These are phyloP conservation scores for Hebeloma cylindrosporum DNA, from an alignment of 768 basidiomycete species.

Conservation along the genomic window DNA sequence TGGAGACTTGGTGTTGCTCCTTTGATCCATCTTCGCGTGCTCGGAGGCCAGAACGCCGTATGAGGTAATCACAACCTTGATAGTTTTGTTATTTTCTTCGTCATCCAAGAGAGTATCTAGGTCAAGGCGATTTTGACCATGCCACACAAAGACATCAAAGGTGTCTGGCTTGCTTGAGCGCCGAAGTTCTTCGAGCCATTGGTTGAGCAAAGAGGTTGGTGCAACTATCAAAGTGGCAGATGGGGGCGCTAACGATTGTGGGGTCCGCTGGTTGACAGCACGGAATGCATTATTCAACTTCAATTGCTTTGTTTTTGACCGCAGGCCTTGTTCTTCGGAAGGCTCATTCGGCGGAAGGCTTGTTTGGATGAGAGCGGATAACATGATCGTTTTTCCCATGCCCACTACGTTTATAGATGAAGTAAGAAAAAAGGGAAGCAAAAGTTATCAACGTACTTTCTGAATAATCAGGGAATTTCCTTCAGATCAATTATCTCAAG, in stretches of 20 bases:
- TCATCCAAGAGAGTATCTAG: constrained; percentile 59
- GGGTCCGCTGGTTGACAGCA: constrained; percentile 35
- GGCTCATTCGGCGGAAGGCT: constrained; percentile 53
- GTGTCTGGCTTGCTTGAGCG: constrained; percentile 76
- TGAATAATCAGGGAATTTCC: constrained; percentile 20
- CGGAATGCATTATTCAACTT: constrained; percentile 66
- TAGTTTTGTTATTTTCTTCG: constrained; percentile 46
- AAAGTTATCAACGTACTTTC: constrained; percentile 45
- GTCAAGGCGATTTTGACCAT: constrained; percentile 83
- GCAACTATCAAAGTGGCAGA: constrained; percentile 88
- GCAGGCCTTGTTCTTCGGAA: constrained; percentile 25
- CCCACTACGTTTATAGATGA: constrained; percentile 58
- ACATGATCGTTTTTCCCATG: constrained; percentile 95
- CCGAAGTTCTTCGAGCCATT: constrained; percentile 92
- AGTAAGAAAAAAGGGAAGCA: constrained; percentile 3
- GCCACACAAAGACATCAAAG: constrained; percentile 74
- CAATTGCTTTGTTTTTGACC: constrained; percentile 52
- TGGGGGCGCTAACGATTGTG: constrained; percentile 30
- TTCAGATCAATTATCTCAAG: constrained; percentile 6
- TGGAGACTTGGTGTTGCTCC: constrained; percentile 45
- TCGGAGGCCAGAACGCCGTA: constrained; percentile 93
- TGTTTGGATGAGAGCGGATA: constrained; percentile 85
- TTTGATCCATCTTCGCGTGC: constrained; percentile 67
- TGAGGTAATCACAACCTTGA: constrained; percentile 86
- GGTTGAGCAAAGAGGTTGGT: constrained; percentile 85